A percentile compares a stretch with the other conserved stretches of the same genome.
Conservation (phyloP, 2,329 filamentous ascomycete species). For the Penicillium sp. region DNA sequence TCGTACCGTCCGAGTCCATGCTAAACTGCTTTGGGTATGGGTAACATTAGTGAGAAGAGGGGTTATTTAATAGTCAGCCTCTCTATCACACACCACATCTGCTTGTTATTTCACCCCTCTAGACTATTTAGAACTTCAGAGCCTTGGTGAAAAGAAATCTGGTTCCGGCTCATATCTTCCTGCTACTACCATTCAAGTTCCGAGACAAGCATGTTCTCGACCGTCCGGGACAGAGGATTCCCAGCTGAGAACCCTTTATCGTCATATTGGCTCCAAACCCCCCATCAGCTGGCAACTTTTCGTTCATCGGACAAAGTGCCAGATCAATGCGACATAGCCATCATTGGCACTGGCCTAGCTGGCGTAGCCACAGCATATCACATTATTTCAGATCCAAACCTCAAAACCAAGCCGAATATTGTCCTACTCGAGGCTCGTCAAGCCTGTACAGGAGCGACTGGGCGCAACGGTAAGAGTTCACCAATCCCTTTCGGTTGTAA, state of each 20-base stretch:
- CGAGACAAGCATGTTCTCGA: neutral
- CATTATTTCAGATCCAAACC: constrained; percentile 24
- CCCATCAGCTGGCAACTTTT: neutral
- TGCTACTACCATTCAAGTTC: neutral
- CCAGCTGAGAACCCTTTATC: neutral
- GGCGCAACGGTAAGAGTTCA: constrained; percentile 37
- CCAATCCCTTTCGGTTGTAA: neutral
- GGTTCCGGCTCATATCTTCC: neutral
- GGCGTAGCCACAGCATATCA: constrained; percentile 46
- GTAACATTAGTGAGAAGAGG: neutral
- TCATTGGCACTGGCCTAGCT: constrained; percentile 50
- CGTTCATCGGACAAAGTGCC: constrained; percentile 31
- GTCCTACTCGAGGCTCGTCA: constrained; percentile 41
- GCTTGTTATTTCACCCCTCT: neutral
- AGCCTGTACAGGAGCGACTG: constrained; percentile 44
- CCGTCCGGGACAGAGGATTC: neutral
- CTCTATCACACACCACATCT: neutral
- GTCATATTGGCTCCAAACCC: neutral
- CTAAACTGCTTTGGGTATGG: neutral
- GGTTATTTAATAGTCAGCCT: neutral
- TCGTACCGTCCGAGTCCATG: neutral
- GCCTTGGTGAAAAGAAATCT: neutral
- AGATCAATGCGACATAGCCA: constrained; percentile 39
- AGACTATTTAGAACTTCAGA: neutral
- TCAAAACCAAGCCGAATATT: constrained; percentile 21